Evolutionary conservation across 495 filamentous ascomycete genomes (phyloP), one percentile per base, ranked within the genome.

Genomic region (Aspergillus homomorphus): DNA sequence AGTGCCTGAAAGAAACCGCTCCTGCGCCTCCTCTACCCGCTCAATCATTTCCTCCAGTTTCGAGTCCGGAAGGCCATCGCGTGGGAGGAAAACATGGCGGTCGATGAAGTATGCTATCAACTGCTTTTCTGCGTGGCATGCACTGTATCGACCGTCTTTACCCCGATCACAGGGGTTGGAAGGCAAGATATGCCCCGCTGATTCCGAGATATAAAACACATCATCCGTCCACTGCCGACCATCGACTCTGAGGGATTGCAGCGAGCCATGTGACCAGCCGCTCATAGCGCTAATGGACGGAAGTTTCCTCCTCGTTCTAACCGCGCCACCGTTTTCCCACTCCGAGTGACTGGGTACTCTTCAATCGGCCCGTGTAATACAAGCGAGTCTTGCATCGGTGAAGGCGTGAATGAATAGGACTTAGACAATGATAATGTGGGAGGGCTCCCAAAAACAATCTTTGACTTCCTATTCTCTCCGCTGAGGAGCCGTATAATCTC

Each of bases 121-220:
- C 41, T 63, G 57, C 53, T 63, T 63, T 46, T 63, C 61, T 18
- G 57, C 57, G 45, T 63, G 57, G n/a, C 50, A 65, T 42, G 62
- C 55, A 38, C 56, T 26, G 53, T 45, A 65, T 51, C 45, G 51
- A 15, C 62, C 58, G 0, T 8, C 19, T 46, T 23, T 53, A 53
- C 45, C 62, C 19, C 53, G 55, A 54, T 65, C 58, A 24, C 42
- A 30, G 15, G 0, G 4, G 26, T 61, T 12, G 6, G 21, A 30
- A 51, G 46, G 19, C 16, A 62, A 52, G 24, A 15, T 23, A 53
- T 59, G 62, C 9, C 49, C 57, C 4, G 58, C 53, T 8, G 51
- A 12, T 24, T n/a, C 30, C 42, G 53, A 49, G 21, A 64, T 54
- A 18, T 57, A 51, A 42, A 51, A 51, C 15, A 64, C 57, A 22